Evolutionary conservation across 1,139 yeast species (phyloP).

Genomic region (Ashbya aceris): DNA sequence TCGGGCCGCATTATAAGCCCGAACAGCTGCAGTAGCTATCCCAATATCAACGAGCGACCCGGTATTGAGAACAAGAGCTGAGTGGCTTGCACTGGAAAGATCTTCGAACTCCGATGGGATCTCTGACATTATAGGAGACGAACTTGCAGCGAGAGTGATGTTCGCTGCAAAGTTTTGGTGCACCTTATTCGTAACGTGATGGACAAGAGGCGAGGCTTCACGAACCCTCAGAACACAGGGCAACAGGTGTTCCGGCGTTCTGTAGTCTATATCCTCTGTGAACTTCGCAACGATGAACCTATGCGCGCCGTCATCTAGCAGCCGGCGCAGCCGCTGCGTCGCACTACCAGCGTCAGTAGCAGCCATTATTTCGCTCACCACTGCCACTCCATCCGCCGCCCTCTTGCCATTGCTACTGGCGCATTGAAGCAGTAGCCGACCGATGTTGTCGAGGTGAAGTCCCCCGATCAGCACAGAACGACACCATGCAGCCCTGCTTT

Average conservation of each 20-base stretch:
- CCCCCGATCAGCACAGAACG: constrained; percentile 84
- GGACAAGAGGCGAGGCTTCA: constrained; percentile 51
- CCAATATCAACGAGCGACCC: constrained; percentile 55
- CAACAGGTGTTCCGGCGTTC: constrained; percentile 7
- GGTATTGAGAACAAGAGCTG: constrained; percentile 59
- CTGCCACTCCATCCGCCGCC: constrained; percentile 67
- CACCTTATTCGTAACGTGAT: constrained; percentile 85
- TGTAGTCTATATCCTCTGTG: constrained; percentile 10
- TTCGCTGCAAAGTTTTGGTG: constrained; percentile 86
- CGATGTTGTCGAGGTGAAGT: constrained; percentile 54
- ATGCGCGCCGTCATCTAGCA: constrained; percentile 14
- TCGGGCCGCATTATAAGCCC: constrained; percentile 46
- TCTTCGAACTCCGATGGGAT: constrained; percentile 58
- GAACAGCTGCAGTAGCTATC: constrained; percentile 44
- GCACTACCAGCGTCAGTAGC: constrained; percentile 47
- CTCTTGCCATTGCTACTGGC: constrained; percentile 38
- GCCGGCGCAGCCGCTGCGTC: constrained; percentile 31
- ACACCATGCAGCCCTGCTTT: constrained; percentile 33
- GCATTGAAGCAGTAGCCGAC: constrained; percentile 42
- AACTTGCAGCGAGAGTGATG: constrained; percentile 77
- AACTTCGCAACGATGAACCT: constrained; percentile 8
- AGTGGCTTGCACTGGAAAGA: constrained; percentile 45
- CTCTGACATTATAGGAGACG: constrained; percentile 91
- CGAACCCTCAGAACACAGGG: background rate
- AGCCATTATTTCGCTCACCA: constrained; percentile 83